A percentile compares a stretch with the other conserved stretches of the same genome.
Evolutionary conservation across 2,329 filamentous ascomycete genomes (phyloP).

Genomic region (Stachybotrys chartarum): DNA sequence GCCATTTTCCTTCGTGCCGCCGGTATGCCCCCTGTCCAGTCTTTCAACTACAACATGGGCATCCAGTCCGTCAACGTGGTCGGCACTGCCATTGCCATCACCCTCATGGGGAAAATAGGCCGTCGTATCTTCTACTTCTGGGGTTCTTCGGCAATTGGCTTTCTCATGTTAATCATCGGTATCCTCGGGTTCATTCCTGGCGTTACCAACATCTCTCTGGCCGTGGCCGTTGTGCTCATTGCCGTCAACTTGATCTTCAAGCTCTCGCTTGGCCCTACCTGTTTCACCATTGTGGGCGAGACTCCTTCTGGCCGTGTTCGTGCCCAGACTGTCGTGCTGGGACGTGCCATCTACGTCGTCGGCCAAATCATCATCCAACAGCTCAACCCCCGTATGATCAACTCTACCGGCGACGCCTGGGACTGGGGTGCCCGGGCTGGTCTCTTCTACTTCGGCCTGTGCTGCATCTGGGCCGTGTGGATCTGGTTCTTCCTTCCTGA

Average conservation of each 20-base stretch:
- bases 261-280: slow-evolving; percentile 35
- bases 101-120: slow-evolving; percentile 26
- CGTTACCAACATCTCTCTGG: slow-evolving; percentile 15
- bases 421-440: slow-evolving; percentile 30
- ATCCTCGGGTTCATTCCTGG: slow-evolving; percentile 26
- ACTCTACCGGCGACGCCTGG: slow-evolving; percentile 15
- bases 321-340: slow-evolving; percentile 35
- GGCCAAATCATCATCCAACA: slow-evolving; percentile 29
- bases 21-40: slow-evolving; percentile 31
- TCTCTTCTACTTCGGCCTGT: slow-evolving; percentile 24
- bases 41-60: slow-evolving; percentile 40
- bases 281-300: slow-evolving; percentile 37
- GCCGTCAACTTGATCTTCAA: slow-evolving; percentile 34
- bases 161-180: slow-evolving; percentile 34
- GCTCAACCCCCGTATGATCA: slow-evolving; percentile 28
- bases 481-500: slow-evolving; percentile 37
- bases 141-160: slow-evolving; percentile 30
- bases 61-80: slow-evolving; percentile 38
- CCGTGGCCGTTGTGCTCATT: slow-evolving; percentile 28
- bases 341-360: slow-evolving; percentile 32
- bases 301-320: slow-evolving; percentile 34
- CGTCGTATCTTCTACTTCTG: slow-evolving; percentile 31
- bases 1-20: slow-evolving; percentile 45
- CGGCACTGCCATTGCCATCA: slow-evolving; percentile 32
- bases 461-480: slow-evolving; percentile 31